Conservation (phyloP, 2,329 filamentous ascomycete species). For the Biscogniauxia sp. region DNA sequence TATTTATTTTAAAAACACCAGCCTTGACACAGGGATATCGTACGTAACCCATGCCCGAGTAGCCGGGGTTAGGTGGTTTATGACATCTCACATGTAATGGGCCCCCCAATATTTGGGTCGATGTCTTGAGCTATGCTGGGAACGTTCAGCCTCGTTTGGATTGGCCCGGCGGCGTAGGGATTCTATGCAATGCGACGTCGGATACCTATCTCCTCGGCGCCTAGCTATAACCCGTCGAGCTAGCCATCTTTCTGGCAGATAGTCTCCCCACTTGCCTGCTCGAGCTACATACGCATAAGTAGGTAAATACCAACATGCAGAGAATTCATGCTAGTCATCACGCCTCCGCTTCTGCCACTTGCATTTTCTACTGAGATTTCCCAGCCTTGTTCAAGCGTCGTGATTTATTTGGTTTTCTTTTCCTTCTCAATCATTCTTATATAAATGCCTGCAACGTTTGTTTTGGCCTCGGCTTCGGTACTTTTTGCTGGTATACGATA, state of each 20-base stretch:
- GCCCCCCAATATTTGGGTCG: background rate
- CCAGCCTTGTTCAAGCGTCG: background rate
- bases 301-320: background rate
- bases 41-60: background rate
- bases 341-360: background rate
- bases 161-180: constrained; percentile 2
- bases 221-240: background rate
- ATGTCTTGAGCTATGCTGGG: background rate
- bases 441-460: no score
- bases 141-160: constrained; percentile 14
- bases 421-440: background rate
- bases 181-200: constrained; percentile 9
- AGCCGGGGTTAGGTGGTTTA: background rate
- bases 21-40: background rate
- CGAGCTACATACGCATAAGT: background rate
- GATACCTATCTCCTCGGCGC: background rate
- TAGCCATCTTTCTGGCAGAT: background rate
- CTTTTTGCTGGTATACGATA: background rate
- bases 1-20: background rate
- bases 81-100: background rate
- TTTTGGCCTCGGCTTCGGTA: no score
- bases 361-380: background rate
- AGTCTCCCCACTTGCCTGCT: background rate
- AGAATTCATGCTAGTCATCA: background rate
- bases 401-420: background rate